phyloP scores from a whole-genome alignment of 202 grass and related monocot genomes.

The Musa balbisiana region DNA sequence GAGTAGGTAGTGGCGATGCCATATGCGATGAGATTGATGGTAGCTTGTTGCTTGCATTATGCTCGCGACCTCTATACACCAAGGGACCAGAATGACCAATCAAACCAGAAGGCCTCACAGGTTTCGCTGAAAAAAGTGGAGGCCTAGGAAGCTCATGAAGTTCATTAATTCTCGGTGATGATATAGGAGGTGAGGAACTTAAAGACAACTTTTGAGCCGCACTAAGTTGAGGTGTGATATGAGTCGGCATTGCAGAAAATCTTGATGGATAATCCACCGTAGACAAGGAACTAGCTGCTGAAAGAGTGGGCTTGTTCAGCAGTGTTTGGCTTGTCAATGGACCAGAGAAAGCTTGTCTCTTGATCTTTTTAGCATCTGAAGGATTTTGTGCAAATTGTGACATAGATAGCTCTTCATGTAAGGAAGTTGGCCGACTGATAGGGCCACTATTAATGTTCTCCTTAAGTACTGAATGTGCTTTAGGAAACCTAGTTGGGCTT shows the following conservation, averaged over 20 bases:
- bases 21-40: conserved; percentile 39
- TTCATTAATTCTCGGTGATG: conserved; percentile 77
- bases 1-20: conserved; percentile 76
- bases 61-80: conserved; percentile 46
- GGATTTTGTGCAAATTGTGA: conserved; percentile 31
- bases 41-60: conserved; percentile 38
- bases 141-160: conserved; percentile 91
- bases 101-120: conserved; percentile 41
- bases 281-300: background rate
- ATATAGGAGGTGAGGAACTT: conserved; percentile 36
- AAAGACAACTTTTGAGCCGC: conserved; percentile 36
- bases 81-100: conserved; percentile 78
- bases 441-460: conserved; percentile 70
- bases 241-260: conserved; percentile 32
- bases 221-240: conserved; percentile 33
- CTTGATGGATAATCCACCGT: conserved; percentile 50
- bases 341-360: conserved; percentile 58
- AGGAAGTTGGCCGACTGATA: conserved; percentile 30
- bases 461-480: conserved; percentile 53
- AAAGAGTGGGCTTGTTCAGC: background rate
- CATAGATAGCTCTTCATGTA: conserved; percentile 23
- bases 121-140: conserved; percentile 40
- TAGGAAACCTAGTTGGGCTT: conserved; percentile 48
- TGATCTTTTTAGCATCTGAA: conserved; percentile 61
- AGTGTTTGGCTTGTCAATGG: conserved; percentile 39